Evolutionary conservation across 1,284 basidiomycete species (phyloP).

Genomic region (Fomitopsis pinicola): DNA sequence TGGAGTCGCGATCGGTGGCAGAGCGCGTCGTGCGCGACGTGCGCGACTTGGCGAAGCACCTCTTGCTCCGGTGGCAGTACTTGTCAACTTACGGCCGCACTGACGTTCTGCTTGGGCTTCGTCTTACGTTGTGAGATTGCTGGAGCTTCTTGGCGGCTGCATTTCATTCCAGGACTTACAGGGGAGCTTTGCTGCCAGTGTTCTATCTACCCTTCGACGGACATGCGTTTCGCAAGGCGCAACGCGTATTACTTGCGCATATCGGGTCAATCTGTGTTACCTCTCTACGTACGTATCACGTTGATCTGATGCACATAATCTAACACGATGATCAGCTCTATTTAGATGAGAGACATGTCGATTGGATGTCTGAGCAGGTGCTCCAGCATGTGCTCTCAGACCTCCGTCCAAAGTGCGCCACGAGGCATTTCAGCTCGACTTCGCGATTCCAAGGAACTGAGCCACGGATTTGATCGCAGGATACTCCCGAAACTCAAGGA

Average conservation of each 20-base stretch:
- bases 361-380: constrained; percentile 74
- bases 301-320: not conserved
- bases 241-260: constrained; percentile 72
- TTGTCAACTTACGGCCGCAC: no score
- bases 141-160: not conserved
- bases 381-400: constrained; percentile 71
- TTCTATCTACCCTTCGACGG: not conserved
- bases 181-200: no score
- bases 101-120: no score
- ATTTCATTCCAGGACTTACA: no score
- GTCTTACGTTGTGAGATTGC: not conserved
- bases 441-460: not conserved
- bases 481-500: constrained; percentile 62
- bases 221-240: constrained; percentile 44
- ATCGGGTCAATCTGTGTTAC: constrained; percentile 56
- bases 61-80: no score
- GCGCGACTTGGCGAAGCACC: no score
- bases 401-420: constrained; percentile 57
- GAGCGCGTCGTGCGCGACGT: not conserved
- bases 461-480: constrained; percentile 31
- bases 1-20: not conserved
- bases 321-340: constrained; percentile 47
- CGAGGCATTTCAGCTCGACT: no score
- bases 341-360: constrained; percentile 70
- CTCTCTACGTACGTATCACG: constrained; percentile 56